A percentile compares a stretch with the other conserved stretches of the same genome.
Evolutionary conservation across 75 land plant genomes (phyloP).

Genomic region (Pinus tabuliformis): DNA sequence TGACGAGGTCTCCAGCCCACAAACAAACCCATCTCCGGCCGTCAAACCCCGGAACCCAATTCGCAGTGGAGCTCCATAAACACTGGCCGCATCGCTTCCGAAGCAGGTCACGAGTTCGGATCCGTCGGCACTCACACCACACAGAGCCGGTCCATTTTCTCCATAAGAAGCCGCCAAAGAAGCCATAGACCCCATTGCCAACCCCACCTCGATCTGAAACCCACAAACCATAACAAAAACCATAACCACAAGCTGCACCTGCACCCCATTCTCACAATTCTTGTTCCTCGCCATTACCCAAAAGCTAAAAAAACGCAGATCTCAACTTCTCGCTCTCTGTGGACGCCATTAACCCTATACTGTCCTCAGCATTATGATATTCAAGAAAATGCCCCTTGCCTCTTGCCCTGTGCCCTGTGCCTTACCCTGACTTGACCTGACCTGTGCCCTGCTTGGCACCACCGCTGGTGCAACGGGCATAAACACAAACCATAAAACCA

Average conservation of each 20-base stretch:
- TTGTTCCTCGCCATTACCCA: background rate
- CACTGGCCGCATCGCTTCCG: slow-evolving; percentile 65
- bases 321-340: background rate
- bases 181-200: slow-evolving; percentile 61
- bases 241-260: background rate
- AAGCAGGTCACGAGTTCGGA: slow-evolving; percentile 59
- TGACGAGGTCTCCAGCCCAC: slow-evolving; percentile 50
- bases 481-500: background rate
- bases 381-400: background rate
- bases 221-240: background rate
- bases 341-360: background rate
- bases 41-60: slow-evolving; percentile 55
- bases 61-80: slow-evolving; percentile 66
- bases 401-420: too few species aligned
- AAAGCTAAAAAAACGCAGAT: background rate
- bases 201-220: background rate
- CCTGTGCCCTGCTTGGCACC: background rate
- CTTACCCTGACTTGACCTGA: too few species aligned
- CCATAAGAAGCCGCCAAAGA: slow-evolving; percentile 80
- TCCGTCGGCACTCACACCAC: slow-evolving; percentile 55
- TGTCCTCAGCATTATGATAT: background rate
- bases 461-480: background rate
- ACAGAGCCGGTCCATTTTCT: slow-evolving; percentile 69
- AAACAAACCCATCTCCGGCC: slow-evolving; percentile 77
- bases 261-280: background rate